Percentiles rank a stretch among this genome's conserved stretches.
These are phyloP conservation scores for Fusarium circinatum DNA, from an alignment of 2,329 filamentous ascomycete species.

Conservation along the genomic window DNA sequence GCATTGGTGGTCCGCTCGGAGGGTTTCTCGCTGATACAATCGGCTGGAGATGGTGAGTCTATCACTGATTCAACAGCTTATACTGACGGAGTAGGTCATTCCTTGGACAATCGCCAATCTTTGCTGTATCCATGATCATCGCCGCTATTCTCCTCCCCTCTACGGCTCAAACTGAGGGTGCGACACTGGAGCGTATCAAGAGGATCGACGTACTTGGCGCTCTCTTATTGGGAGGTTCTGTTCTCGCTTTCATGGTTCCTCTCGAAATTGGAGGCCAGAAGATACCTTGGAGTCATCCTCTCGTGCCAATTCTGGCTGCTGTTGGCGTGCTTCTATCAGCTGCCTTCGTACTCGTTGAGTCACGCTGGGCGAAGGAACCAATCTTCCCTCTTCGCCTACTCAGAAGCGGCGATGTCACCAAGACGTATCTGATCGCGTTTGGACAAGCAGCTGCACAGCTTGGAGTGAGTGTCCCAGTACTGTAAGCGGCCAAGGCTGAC, in stretches of 20 bases:
- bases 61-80: accelerated
- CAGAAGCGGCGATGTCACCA: conserved; percentile 60
- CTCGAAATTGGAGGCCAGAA: conserved; percentile 64
- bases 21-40: conserved; percentile 69
- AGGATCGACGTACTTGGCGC: conserved; percentile 66
- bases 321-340: conserved; percentile 51
- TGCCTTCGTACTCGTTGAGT: conserved; percentile 59
- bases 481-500: accelerated
- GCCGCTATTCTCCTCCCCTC: not conserved
- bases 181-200: not conserved
- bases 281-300: conserved; percentile 58
- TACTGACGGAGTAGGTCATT: conserved; percentile 57
- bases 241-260: conserved; percentile 64
- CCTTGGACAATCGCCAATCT: not conserved
- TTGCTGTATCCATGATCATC: not conserved
- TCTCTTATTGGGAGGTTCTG: conserved; percentile 62
- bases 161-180: not conserved
- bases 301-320: conserved; percentile 54
- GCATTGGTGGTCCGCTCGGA: conserved; percentile 64
- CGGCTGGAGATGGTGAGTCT: conserved; percentile 66
- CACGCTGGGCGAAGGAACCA: conserved; percentile 60
- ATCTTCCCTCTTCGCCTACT: conserved; percentile 69
- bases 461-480: not conserved
- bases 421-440: conserved; percentile 62
- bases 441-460: conserved; percentile 66